These are phyloP conservation scores for Nannizziopsis barbatae DNA, from an alignment of 2,329 filamentous ascomycete species.

Conservation along the genomic window DNA sequence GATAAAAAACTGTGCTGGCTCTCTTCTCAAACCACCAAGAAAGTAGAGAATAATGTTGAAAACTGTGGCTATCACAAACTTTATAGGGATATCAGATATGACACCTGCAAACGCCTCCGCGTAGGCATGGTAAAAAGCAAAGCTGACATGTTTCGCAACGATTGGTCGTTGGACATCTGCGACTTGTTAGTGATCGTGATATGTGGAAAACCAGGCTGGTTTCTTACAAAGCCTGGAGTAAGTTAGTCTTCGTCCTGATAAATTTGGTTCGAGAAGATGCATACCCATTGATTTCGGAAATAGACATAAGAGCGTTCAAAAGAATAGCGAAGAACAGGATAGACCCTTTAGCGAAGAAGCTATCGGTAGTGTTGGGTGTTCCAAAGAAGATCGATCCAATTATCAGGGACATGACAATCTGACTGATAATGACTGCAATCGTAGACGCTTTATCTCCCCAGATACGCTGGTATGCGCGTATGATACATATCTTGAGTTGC, in stretches of 20 bases:
- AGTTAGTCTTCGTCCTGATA: not conserved
- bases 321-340: conserved; percentile 78
- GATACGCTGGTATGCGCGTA: conserved; percentile 66
- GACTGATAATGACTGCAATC: conserved; percentile 53
- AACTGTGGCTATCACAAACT: conserved; percentile 56
- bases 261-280: not conserved
- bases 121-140: conserved; percentile 82
- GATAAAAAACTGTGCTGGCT: conserved; percentile 47
- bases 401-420: conserved; percentile 64
- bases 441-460: conserved; percentile 66
- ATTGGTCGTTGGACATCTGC: conserved; percentile 84
- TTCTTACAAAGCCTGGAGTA: conserved; percentile 18
- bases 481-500: conserved; percentile 70
- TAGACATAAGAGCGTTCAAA: conserved; percentile 49
- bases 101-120: conserved; percentile 78
- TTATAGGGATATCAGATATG: conserved; percentile 76
- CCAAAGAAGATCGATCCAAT: conserved; percentile 49
- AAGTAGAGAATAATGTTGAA: conserved; percentile 83
- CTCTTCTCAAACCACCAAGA: conserved; percentile 57
- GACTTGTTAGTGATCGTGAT: not conserved
- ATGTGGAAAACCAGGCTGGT: not conserved
- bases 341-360: conserved; percentile 67
- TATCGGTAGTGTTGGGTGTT: conserved; percentile 53
- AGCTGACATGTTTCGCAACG: conserved; percentile 80
- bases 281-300: conserved; percentile 56